phyloP scores from a whole-genome alignment of 1,284 basidiomycete species.

The Pseudozyma tsukubaensis region DNA sequence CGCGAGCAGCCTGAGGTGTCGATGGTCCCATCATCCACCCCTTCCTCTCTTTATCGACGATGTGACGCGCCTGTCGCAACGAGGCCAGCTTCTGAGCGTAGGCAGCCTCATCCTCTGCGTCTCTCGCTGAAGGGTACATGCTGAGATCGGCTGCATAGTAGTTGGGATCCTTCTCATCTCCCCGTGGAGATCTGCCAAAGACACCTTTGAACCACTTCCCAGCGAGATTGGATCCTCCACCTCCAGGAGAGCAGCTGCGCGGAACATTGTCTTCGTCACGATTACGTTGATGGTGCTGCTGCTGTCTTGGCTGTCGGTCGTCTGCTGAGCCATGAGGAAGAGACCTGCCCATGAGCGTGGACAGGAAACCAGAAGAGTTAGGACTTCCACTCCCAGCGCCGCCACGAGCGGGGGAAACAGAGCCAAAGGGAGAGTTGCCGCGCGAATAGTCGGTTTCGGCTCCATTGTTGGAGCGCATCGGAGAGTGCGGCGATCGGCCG shows the following conservation, averaged over 20 bases:
- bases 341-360: conserved; percentile 20
- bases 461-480: conserved; percentile 19
- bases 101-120: conserved; percentile 55
- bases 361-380: conserved; percentile 41
- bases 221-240: conserved; percentile 32
- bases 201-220: conserved; percentile 59
- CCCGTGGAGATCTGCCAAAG: conserved; percentile 50
- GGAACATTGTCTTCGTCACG: conserved; percentile 12
- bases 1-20: conserved; percentile 9
- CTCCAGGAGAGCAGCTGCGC: conserved; percentile 25
- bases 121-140: conserved; percentile 11
- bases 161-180: conserved; percentile 36
- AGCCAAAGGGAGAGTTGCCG: conserved; percentile 50
- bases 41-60: conserved; percentile 61
- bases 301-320: conserved; percentile 4
- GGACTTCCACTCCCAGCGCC: conserved; percentile 18
- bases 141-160: conserved; percentile 11
- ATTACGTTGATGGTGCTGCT: conserved; percentile 4
- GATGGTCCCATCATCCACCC: conserved; percentile 30
- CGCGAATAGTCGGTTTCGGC: conserved; percentile 45
- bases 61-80: conserved; percentile 57
- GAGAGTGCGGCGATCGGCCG: conserved; percentile 32
- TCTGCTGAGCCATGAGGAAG: too few species aligned
- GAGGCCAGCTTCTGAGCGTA: conserved; percentile 54
- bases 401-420: conserved; percentile 37